A percentile compares a stretch with the other conserved stretches of the same genome.
phyloP scores from a whole-genome alignment of 345 rosid species.

The Pistacia vera region DNA sequence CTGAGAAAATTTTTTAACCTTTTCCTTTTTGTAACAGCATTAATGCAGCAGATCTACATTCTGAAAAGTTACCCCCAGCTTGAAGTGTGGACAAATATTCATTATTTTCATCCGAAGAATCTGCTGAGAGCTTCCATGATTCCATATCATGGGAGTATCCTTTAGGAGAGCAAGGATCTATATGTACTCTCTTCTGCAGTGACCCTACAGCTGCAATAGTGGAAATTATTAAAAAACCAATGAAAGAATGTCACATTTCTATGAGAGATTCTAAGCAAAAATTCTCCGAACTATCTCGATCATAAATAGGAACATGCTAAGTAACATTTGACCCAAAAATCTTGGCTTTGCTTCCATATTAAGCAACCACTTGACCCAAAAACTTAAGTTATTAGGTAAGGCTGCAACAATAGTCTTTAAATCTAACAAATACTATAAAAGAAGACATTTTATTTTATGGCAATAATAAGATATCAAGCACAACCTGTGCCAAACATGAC shows the following conservation, averaged over 20 bases:
- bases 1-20: slow-evolving; percentile 41
- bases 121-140: slow-evolving; percentile 43
- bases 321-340: too few relatives aligned
- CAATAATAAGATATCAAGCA: not conserved
- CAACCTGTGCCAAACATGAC: not conserved
- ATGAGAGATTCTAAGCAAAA: not conserved
- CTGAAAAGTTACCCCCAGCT: slow-evolving; percentile 81
- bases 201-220: slow-evolving; percentile 48
- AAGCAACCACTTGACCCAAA: too few relatives aligned
- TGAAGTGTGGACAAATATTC: slow-evolving; percentile 41
- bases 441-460: not conserved
- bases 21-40: slow-evolving; percentile 70
- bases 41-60: slow-evolving; percentile 79
- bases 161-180: slow-evolving; percentile 89
- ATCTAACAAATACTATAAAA: not conserved
- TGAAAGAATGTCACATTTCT: not conserved
- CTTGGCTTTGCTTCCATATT: too few relatives aligned
- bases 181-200: slow-evolving; percentile 32
- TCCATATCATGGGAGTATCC: slow-evolving; percentile 47
- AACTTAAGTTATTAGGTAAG: too few relatives aligned
- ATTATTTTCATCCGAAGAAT: slow-evolving; percentile 37
- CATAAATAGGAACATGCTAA: not conserved
- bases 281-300: not conserved
- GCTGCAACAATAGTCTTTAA: too few relatives aligned
- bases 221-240: slow-evolving; percentile 4